Evolutionary conservation across 2,329 filamentous ascomycete species (phyloP), one percentile per base, ranked within the genome.

Genomic region (Claviceps sorghi): DNA sequence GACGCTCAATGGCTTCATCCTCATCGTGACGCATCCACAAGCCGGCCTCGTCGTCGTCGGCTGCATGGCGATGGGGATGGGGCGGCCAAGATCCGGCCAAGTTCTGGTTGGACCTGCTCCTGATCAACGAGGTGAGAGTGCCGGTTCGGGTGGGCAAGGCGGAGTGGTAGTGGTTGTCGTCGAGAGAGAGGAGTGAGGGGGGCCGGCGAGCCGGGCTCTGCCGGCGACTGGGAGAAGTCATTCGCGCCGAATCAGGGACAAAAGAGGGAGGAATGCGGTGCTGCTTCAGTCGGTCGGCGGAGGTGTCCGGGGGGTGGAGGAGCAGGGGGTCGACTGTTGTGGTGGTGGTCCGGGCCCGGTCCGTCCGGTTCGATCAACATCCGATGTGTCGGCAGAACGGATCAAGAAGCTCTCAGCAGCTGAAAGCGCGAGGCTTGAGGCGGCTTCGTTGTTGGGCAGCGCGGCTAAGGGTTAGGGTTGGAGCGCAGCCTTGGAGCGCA

Each of bases 1-100:
- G 65, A 26, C 69, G 69, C 19, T 69, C 67, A 41, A 71, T 68
- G 30, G 72, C 70, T 43, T 77, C 74, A 30, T 73, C 69, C 34
- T 71, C 62, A 22, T 59, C 56, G 41, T 60, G 54, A 19, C 58
- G 58, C 53, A 53, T 53, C 56, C 60, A 56, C 34, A 47, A 26
- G 41, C 56, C 61, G 10, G 59, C 48, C 50, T 69, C 67, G 45
- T 69, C 67, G 45, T 69, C 67, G 32, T 65, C 64, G 4, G 58
- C 51, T 29, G 52, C 57, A 50, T 59, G 41, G 36, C 56, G 53
- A 48, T 60, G 53, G 15, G 50, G 46, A 32, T 55, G 46, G 6
- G 61, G 54, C 15, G 58, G 57, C 57, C 59, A 60, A 2, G 60
- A 62, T 42, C 59, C 61, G 22, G 58, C 51, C 52, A 67, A 53